Percentiles rank a stretch among this genome's conserved stretches.
These are phyloP conservation scores for Hymenotorrendiella dingleyae DNA, from an alignment of 2,329 filamentous ascomycete species.

Conservation along the genomic window DNA sequence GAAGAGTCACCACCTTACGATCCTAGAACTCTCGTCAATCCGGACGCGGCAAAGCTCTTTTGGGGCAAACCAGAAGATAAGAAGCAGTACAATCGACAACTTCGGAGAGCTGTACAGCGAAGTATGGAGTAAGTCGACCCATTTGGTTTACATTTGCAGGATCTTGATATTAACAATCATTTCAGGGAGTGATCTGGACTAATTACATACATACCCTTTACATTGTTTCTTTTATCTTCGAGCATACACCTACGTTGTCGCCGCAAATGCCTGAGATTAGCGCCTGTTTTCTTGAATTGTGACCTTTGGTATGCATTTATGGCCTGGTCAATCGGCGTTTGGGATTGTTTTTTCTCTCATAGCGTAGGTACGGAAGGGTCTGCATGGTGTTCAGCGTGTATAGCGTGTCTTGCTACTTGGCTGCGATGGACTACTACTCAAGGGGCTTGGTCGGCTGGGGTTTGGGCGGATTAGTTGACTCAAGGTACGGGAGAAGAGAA, in stretches of 20 bases:
- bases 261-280: background rate
- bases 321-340: too few relatives aligned
- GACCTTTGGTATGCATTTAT: conserved; percentile 1
- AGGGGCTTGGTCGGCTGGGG: too few relatives aligned
- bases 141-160: background rate
- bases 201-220: background rate
- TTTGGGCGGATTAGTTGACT: too few relatives aligned
- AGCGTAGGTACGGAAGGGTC: too few relatives aligned
- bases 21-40: conserved; percentile 79
- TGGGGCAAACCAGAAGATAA: conserved; percentile 78
- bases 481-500: too few relatives aligned
- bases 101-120: conserved; percentile 71
- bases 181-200: conserved; percentile 17
- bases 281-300: background rate
- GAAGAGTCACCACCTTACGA: conserved; percentile 87
- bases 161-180: background rate
- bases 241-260: conserved; percentile 1
- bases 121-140: conserved; percentile 48
- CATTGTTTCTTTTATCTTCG: background rate
- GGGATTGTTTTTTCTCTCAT: too few relatives aligned
- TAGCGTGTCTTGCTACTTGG: too few relatives aligned
- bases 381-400: too few relatives aligned
- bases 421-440: too few relatives aligned
- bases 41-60: conserved; percentile 77
- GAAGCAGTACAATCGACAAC: conserved; percentile 75